Evolutionary conservation across 2,329 filamentous ascomycete genomes (phyloP), one percentile per base, ranked within the genome.

Genomic region (Dactylonectria macrodidyma): DNA sequence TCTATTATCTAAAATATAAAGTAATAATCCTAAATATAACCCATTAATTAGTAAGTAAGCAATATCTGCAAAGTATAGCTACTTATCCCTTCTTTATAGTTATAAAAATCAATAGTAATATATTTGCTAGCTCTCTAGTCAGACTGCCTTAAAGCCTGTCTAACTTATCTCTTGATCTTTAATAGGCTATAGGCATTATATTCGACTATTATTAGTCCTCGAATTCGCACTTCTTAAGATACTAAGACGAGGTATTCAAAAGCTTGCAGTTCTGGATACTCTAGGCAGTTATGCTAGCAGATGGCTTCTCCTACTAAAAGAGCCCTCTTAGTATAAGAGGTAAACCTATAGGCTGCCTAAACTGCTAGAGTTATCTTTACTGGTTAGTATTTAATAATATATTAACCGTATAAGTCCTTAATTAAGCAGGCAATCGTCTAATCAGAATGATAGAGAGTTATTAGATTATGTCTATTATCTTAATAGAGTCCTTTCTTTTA

Each of bases 91-190:
- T 19, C 19, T 19, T 19, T 19, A 19, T 19, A 19, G 19, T 19
- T 1, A 19, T 19, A 19, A 1, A 19, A 19, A 19, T 19, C 1
- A 19, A 19, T 19, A 19, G 19, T 19, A 19, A 19, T 19, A 1
- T 1, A 1, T 19, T 19, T 1, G 1, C 19, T 19, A 1, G 19
- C 19, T 19, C 1, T 19, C 19, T 19, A 1, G 19, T 1, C 1
- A 19, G 19, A 19, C 19, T 19, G 19, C 19, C 19, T 19, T 19
- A 19, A 1, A 19, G 19, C 19, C 19, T 19, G 34, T 36, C 34
- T 36, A 12, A 36, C 34, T 36, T 36, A 12, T 36, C 4, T 36
- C 34, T 36, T 36, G 34, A 36, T 36, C 34, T 36, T 36, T 36
- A 12, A 36, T 36, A 36, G 34, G 34, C 34, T 4, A 36, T 12